Evolutionary conservation across 2,329 filamentous ascomycete species (phyloP).

Genomic region (Penicillium sp.): DNA sequence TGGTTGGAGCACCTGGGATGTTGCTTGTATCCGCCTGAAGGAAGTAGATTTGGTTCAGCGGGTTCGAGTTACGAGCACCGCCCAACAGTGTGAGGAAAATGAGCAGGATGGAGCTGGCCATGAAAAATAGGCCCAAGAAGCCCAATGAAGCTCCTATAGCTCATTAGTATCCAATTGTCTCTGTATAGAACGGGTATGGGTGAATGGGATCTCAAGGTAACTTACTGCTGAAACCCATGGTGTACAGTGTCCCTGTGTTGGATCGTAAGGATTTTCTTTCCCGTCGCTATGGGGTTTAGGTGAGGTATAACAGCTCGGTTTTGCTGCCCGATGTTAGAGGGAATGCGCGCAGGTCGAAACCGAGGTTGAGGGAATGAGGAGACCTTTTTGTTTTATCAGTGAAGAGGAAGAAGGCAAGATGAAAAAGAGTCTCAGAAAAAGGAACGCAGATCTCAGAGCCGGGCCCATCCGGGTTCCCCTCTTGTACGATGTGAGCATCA

Average conservation of each 20-base stretch:
- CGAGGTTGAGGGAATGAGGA: not conserved
- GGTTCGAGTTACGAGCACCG: slow-evolving; percentile 55
- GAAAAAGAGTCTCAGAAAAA: not conserved
- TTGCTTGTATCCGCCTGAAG: slow-evolving; percentile 73
- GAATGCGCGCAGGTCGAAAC: slow-evolving; percentile 8
- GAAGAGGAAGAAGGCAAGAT: not conserved
- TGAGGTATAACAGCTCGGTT: slow-evolving; percentile 1
- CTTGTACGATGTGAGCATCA: slow-evolving; percentile 33
- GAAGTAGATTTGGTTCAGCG: slow-evolving; percentile 79
- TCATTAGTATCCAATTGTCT: slow-evolving; percentile 9
- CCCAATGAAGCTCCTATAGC: slow-evolving; percentile 56
- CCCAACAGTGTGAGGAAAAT: slow-evolving; percentile 67
- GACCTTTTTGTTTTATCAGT: not conserved
- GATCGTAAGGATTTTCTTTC: not conserved
- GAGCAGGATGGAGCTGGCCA: slow-evolving; percentile 62
- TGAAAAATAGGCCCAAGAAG: slow-evolving; percentile 60
- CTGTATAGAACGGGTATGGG: not conserved
- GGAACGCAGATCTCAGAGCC: slow-evolving; percentile 12
- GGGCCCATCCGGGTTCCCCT: slow-evolving; percentile 20
- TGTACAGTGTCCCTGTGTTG: slow-evolving; percentile 1
- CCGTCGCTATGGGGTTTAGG: not conserved
- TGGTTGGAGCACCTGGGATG: slow-evolving; percentile 66
- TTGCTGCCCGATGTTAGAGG: slow-evolving; percentile 12
- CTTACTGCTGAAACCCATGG: slow-evolving; percentile 37
- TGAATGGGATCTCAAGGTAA: not conserved